Base-by-base conservation (phyloP, 2,329 filamentous ascomycete species). In the Aulographum hederae region DNA sequence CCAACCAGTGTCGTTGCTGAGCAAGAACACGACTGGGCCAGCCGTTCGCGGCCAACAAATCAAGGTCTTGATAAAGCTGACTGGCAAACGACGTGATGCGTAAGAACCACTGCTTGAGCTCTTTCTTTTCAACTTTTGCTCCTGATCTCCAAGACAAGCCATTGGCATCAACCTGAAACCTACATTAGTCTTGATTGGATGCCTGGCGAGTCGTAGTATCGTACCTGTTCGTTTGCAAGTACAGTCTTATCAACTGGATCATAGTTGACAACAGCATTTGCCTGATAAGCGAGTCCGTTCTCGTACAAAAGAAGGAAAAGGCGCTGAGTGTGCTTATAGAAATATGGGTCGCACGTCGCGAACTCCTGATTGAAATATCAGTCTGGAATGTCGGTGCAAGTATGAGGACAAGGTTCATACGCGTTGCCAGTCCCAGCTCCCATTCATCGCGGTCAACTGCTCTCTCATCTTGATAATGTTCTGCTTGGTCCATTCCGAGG, bases 221-320 rank as follows among this genome's bases (percentile, higher is more conserved):
- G 27, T 15, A 56, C 53, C 54, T 93, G 84, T 53, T 93, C 84
- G 48, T 93, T 93, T 8, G 84, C 84, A 36, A 93, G 61, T 12
- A 93, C 84, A 0, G 84, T 93, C 48, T 78, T 75, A 48, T 93
- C 84, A 18, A 92, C 67, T 2, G 84, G 84, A 42, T 92, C 84
- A 57, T 80, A 93, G 53, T 93, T 93, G 43, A 92, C 84, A 38
- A 84, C 57, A 14, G 81, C 79, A 43, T 89, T 75, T 20, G 72
- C 73, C 47, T 84, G 82, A 51, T 89, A 89, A 32, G 81, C 84
- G 13, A 92, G 61, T 1, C 78, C 78, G 36, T 69, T 67, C 40
- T 78, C 60, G 48, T 78, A 66, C 4, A 93, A 63, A 54, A 77
- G 71, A 35, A 91, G 61, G 48, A 93, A 93, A 39, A 93, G 69